Base-by-base conservation (phyloP, 2,329 filamentous ascomycete species). In the Verticillium dahliae region DNA sequence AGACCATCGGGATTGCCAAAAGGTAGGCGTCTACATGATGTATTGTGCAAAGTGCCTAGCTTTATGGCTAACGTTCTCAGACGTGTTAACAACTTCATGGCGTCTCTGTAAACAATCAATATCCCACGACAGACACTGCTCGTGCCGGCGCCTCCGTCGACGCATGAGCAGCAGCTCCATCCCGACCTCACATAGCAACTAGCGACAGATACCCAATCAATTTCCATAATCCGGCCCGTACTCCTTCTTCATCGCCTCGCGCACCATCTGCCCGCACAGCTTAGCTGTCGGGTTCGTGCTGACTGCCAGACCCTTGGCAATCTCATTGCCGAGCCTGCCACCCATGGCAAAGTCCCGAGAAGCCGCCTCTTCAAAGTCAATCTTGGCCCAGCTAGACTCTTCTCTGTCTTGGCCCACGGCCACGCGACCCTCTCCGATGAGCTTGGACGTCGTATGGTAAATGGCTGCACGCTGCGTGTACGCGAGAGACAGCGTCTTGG, bases 381-480 rank as follows among this genome's bases (percentile, higher is more conserved):
- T 66, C 66, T 74, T 80, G 11, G 72, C 74, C 85, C 83, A 88
- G 0, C 62, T 67, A 1, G 72, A 70, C 69, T 87, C 83, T 45
- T 70, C 72, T 50, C 82, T 75, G 6, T 59, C 62, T 11, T 67
- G 71, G 9, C 74, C 74, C 4, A 83, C 68, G 34, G 77, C 73
- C 33, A 81, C 61, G 4, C 67, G 59, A 9, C 65, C 61, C 33
- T 69, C 69, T n/a, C 73, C 73, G 56, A 79, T 65, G 58, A 83
- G 69, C 67, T 85, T 88, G 61, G 83, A 79, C 1, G 85, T 86
- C 65, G 79, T 78, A 64, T 86, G 81, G 66, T 87, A 88, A 39
- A 90, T 75, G 38, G 85, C 85, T 3, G 84, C 90, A 57, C 89
- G 82, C 71, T 93, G 90, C 0, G 89, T 92, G 67, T 90, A 85